Conservation (phyloP, 2,329 filamentous ascomycete species). For the Alternaria tenuissima region DNA sequence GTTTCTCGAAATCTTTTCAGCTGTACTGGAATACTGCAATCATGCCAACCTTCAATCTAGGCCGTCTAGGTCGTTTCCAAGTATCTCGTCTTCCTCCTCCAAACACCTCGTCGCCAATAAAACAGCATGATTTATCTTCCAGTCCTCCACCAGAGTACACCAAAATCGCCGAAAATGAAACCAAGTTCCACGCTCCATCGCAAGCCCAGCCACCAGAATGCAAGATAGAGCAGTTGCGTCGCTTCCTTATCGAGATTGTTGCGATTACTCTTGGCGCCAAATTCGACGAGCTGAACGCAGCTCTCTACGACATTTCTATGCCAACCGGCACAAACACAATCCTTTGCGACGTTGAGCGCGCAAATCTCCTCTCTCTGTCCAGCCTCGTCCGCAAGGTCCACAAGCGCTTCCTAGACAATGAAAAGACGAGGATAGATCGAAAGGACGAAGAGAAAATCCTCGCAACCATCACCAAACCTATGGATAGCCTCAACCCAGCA, state of each 20-base stretch:
- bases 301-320: neutral
- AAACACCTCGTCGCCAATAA: neutral
- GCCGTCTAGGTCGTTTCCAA: conserved; percentile 4
- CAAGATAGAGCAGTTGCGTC: neutral
- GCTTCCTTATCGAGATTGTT: neutral
- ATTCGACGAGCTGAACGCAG: neutral
- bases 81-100: conserved; percentile 3
- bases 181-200: neutral
- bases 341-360: neutral
- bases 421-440: neutral
- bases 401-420: neutral
- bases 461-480: neutral
- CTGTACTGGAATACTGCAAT: neutral
- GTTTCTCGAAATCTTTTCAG: neutral
- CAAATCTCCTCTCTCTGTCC: neutral
- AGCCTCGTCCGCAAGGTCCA: neutral
- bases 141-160: neutral
- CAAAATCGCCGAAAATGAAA: neutral
- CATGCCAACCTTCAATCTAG: neutral
- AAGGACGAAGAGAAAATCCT: neutral
- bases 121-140: neutral
- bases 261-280: neutral
- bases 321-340: neutral
- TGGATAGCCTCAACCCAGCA: neutral
- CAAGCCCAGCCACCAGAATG: conserved; percentile 3